Conservation (phyloP, 495 filamentous ascomycete genomes). For the Lophium mytilinum region DNA sequence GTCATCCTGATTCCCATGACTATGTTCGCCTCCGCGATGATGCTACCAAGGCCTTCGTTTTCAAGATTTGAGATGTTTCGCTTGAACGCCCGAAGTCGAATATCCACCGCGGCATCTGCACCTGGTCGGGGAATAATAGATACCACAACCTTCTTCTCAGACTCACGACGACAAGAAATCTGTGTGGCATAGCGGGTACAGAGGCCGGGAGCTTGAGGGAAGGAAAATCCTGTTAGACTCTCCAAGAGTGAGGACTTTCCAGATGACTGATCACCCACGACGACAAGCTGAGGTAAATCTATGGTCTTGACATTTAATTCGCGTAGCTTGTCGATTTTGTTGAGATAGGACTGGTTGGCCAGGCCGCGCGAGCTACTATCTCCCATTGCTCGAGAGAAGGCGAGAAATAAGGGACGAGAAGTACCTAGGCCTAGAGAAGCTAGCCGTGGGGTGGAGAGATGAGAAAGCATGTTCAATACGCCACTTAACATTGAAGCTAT, state of each 20-base stretch:
- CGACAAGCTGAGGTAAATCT: conserved; percentile 24
- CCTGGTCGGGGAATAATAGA: conserved; percentile 40
- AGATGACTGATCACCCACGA: conserved; percentile 32
- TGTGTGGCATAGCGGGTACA: conserved; percentile 53
- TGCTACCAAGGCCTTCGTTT: not conserved
- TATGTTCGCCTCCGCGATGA: conserved; percentile 18
- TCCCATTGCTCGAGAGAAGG: too few relatives aligned
- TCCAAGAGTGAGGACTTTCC: conserved; percentile 46
- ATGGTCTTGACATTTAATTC: conserved; percentile 18
- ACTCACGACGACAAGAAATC: conserved; percentile 45
- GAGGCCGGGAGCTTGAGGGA: conserved; percentile 34
- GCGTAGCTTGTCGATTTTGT: conserved; percentile 38
- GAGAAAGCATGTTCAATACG: too few relatives aligned
- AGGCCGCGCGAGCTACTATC: not conserved
- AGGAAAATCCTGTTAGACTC: conserved; percentile 36
- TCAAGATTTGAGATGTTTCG: conserved; percentile 13
- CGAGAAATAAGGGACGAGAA: too few relatives aligned
- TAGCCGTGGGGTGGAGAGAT: too few relatives aligned
- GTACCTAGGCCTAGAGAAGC: too few relatives aligned
- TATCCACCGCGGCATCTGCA: conserved; percentile 20
- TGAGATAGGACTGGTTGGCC: conserved; percentile 18
- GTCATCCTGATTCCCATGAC: conserved; percentile 38
- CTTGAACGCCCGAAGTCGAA: conserved; percentile 10
- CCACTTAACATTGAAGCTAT: too few relatives aligned
- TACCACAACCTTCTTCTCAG: conserved; percentile 29